Conservation (phyloP, 2,329 filamentous ascomycete genomes). For the Penicillium sp. region DNA sequence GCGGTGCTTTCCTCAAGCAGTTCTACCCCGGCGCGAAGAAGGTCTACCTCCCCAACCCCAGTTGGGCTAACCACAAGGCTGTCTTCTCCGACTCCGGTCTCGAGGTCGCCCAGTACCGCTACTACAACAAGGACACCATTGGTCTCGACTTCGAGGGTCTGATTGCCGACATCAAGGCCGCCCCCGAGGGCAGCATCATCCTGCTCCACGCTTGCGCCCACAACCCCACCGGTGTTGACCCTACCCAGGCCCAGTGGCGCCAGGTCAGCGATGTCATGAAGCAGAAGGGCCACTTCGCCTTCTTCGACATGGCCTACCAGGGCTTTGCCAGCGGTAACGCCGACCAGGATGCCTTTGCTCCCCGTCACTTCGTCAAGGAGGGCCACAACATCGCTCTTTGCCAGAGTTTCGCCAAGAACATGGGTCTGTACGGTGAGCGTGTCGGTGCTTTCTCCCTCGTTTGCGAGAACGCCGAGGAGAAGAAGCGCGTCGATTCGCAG, state of each 20-base stretch:
- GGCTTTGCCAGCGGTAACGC: conserved; percentile 93
- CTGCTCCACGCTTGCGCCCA: conserved; percentile 96
- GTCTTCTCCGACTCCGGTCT: conserved; percentile 93
- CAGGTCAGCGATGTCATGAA: conserved; percentile 85
- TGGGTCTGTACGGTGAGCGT: conserved; percentile 99
- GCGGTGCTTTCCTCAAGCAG: conserved; percentile 85
- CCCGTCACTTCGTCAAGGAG: conserved; percentile 89
- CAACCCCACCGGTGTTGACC: conserved; percentile 96
- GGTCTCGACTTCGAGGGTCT: conserved; percentile 96
- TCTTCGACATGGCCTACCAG: conserved; percentile 99
- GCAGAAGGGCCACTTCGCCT: conserved; percentile 81
- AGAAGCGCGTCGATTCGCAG: conserved; percentile 93
- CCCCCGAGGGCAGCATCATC: conserved; percentile 82
- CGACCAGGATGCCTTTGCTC: conserved; percentile 86
- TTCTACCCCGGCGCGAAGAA: conserved; percentile 90
- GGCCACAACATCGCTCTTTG: conserved; percentile 84
- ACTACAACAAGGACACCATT: conserved; percentile 99
- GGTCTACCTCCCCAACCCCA: conserved; percentile 93
- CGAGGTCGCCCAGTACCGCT: conserved; percentile 90
- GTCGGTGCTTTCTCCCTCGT: conserved; percentile 95
- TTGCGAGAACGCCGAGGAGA: conserved; percentile 79
- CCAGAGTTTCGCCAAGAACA: conserved; percentile 99
- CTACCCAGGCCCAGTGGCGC: conserved; percentile 86
- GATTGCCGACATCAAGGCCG: conserved; percentile 82
- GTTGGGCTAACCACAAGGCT: conserved; percentile 97